phyloP scores from a whole-genome alignment of 441 rosid genomes.

The Theobroma grandiflorum region DNA sequence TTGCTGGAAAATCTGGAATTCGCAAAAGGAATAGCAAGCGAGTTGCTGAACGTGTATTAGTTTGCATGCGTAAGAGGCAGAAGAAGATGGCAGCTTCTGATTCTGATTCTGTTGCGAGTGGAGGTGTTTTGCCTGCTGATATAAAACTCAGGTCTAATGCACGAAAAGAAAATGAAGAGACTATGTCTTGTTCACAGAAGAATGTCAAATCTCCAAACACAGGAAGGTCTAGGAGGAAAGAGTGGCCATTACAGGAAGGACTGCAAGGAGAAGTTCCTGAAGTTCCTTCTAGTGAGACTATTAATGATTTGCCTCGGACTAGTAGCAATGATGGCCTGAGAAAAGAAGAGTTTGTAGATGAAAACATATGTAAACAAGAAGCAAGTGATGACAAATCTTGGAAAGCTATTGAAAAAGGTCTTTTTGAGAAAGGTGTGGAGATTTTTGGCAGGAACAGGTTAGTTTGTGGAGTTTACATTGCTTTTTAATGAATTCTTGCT shows the following conservation, averaged over 20 bases:
- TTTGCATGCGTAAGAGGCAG: conserved; percentile 85
- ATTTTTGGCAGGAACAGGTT: conserved; percentile 96
- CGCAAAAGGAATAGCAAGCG: conserved; percentile 89
- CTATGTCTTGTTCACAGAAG: conserved; percentile 77
- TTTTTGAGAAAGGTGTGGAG: conserved; percentile 90
- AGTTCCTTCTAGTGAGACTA: conserved; percentile 50
- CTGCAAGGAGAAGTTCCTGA: conserved; percentile 46
- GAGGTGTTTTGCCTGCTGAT: conserved; percentile 54
- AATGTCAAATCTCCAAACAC: conserved; percentile 56
- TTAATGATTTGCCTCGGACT: conserved; percentile 49
- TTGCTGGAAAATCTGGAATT: conserved; percentile 61
- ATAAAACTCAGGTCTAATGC: conserved; percentile 58
- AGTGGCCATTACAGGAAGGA: conserved; percentile 41
- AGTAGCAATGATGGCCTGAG: conserved; percentile 57
- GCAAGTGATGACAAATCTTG: conserved; percentile 62
- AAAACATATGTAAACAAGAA: conserved; percentile 60
- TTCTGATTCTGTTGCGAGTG: conserved; percentile 77
- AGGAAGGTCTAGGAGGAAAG: conserved; percentile 74
- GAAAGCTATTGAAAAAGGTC: conserved; percentile 90
- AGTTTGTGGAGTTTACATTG: conserved; percentile 28
- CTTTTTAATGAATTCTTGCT: conserved; percentile 19
- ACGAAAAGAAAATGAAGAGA: conserved; percentile 81
- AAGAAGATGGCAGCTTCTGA: conserved; percentile 75
- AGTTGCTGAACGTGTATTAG: conserved; percentile 82
- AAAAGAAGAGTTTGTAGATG: conserved; percentile 77